Percentiles rank a stretch among this genome's conserved stretches.
Evolutionary conservation across 257 asterid genomes (phyloP).

Genomic region (Anisodus tanguticus): DNA sequence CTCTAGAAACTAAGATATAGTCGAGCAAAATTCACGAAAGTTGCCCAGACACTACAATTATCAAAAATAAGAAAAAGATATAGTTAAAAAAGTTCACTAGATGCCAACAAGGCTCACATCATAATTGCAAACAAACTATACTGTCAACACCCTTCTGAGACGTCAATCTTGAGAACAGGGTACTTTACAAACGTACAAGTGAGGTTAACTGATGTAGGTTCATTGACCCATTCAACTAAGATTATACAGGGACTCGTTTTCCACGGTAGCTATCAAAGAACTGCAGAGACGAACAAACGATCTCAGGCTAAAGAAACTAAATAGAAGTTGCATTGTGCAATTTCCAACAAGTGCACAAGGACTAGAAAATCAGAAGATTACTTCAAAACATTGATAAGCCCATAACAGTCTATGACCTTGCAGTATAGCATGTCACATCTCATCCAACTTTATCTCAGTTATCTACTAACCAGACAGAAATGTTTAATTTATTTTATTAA

Average conservation of each 20-base stretch:
- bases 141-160: conserved; percentile 8
- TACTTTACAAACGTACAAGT: conserved; percentile 47
- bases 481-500: conserved; percentile 11
- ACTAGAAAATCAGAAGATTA: not conserved
- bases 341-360: not conserved
- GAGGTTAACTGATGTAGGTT: not conserved
- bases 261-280: conserved; percentile 75
- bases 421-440: not conserved
- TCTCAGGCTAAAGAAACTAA: not conserved
- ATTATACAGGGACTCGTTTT: conserved; percentile 77
- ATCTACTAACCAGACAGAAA: not conserved
- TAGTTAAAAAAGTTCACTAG: not conserved
- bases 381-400: not conserved
- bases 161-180: conserved; percentile 20
- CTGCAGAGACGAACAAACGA: conserved; percentile 53
- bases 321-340: not conserved
- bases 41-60: not conserved
- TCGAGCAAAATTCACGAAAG: not conserved
- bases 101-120: not conserved
- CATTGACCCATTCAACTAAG: conserved; percentile 29
- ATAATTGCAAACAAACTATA: not conserved
- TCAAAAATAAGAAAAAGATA: not conserved
- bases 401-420: not conserved
- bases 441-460: not conserved
- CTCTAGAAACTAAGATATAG: not conserved